Evolutionary conservation across 2,329 filamentous ascomycete genomes (phyloP), one percentile per base, ranked within the genome.

Genomic region (Aureobasidium sp.): DNA sequence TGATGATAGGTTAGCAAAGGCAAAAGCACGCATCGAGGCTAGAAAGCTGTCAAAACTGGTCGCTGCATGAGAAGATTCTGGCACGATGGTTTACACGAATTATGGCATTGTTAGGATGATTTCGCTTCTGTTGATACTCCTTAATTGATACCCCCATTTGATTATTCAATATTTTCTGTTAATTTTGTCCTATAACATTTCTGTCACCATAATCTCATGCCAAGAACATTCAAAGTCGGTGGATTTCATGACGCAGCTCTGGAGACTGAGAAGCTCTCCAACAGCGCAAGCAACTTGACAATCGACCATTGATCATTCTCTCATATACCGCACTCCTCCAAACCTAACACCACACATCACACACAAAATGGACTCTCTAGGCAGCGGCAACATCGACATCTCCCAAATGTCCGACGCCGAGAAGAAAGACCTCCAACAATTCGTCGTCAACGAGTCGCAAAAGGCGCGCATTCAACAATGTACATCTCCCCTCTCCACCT

Each of bases 341-440:
- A 36, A 36, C 15, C 36, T 15, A 11, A 5, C 16, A 37, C 4
- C 15, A 37, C 21, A 36, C 13, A 58, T 32, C 32, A 21, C 1
- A 47, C 36, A 27, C 44, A 30, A 16, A 48, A 71, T 74, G 69
- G 66, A 71, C 62, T 63, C 69, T 65, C 68, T 66, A 64, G 67
- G 69, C 62, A 72, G 83, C 71, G 50, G 71, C 65, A 81, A 76
- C 64, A 69, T 86, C 70, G 89, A 92, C 71, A 78, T 93, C 67
- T 83, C 85, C 70, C 86, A 86, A 76, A 87, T 97, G 72, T 88
- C 84, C 70, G 86, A 90, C 64, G 83, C 84, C 71, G 91, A 97
- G 77, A 94, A 91, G 82, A 81, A 85, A 66, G 91, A 97, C 77
- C 83, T 99, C 47, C 89, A 91, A 71, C 86, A 91, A 72, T 93